phyloP scores from a whole-genome alignment of 2,329 filamentous ascomycete species.

The Tolypocladium sp. region DNA sequence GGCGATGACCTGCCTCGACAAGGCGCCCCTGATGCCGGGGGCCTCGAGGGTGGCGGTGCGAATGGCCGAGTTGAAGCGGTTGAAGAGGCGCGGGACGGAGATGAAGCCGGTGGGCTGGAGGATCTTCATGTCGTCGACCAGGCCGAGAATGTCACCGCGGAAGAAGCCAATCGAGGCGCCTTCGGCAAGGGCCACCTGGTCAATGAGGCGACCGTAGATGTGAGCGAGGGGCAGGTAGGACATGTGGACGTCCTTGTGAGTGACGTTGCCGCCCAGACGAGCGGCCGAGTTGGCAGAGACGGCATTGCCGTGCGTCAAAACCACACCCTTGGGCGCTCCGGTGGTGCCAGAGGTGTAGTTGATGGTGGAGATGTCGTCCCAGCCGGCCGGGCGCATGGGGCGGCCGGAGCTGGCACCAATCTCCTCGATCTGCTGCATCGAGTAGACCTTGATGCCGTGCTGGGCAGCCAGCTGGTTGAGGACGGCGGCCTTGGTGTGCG shows the following conservation, averaged over 20 bases:
- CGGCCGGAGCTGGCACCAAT: constrained; percentile 64
- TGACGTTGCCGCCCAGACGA: constrained; percentile 44
- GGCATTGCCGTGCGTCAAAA: constrained; percentile 73
- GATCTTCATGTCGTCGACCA: constrained; percentile 86
- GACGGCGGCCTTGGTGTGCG: constrained; percentile 70
- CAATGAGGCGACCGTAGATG: constrained; percentile 80
- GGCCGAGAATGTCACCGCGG: constrained; percentile 76
- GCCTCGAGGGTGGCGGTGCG: constrained; percentile 70
- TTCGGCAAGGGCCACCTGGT: constrained; percentile 64
- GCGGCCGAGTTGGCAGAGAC: constrained; percentile 61
- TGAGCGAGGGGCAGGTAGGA: constrained; percentile 93
- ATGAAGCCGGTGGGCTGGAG: constrained; percentile 75
- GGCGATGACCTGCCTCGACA: constrained; percentile 71
- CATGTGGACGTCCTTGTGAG: constrained; percentile 51
- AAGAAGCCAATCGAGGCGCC: constrained; percentile 82
- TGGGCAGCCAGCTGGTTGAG: constrained; percentile 67
- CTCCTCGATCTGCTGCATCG: constrained; percentile 71
- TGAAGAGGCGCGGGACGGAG: constrained; percentile 86
- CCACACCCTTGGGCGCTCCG: constrained; percentile 72
- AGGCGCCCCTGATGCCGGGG: constrained; percentile 67
- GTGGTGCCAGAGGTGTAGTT: constrained; percentile 88
- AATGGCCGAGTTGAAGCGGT: constrained; percentile 79
- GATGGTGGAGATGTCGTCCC: constrained; percentile 76
- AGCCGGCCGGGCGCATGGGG: constrained; percentile 60
- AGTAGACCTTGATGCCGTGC: constrained; percentile 69